Percentiles rank a stretch among this genome's conserved stretches.
Evolutionary conservation across 768 basidiomycete species (phyloP).

Genomic region (Hypsizygus marmoreus): DNA sequence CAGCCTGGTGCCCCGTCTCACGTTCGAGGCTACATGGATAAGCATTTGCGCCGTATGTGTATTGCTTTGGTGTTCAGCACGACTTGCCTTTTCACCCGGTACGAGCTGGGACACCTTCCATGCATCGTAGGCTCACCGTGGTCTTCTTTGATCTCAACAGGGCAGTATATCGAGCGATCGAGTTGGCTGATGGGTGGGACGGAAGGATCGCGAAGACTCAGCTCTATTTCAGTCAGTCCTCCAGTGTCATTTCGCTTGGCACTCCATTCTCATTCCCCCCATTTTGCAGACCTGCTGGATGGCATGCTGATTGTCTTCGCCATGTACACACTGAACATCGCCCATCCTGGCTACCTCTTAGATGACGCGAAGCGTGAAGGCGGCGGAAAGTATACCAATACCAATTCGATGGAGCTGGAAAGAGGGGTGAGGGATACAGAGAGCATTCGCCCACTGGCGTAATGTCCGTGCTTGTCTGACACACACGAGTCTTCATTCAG

Average conservation of each 20-base stretch:
- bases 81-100: slow-evolving; percentile 46
- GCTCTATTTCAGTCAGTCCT: slow-evolving; percentile 38
- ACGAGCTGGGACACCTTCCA: too few relatives aligned
- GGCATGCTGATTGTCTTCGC: slow-evolving; percentile 35
- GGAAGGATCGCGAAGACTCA: slow-evolving; percentile 50
- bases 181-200: slow-evolving; percentile 50
- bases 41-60: slow-evolving; percentile 29
- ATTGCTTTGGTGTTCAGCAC: slow-evolving; percentile 39
- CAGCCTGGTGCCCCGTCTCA: neutral
- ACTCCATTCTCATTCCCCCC: neutral
- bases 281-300: slow-evolving; percentile 43
- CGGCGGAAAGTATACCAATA: too few relatives aligned
- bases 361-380: too few relatives aligned
- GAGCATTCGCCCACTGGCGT: too few relatives aligned
- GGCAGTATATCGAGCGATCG: slow-evolving; percentile 51
- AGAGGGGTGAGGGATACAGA: too few relatives aligned
- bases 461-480: too few relatives aligned
- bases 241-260: neutral
- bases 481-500: too few relatives aligned
- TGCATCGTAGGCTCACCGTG: too few relatives aligned
- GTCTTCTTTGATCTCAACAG: too few relatives aligned
- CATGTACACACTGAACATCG: slow-evolving; percentile 28
- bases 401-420: too few relatives aligned
- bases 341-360: too few relatives aligned
- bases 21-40: slow-evolving; percentile 10